phyloP scores from a whole-genome alignment of 345 rosid genomes.

The Populus ilicifolia region DNA sequence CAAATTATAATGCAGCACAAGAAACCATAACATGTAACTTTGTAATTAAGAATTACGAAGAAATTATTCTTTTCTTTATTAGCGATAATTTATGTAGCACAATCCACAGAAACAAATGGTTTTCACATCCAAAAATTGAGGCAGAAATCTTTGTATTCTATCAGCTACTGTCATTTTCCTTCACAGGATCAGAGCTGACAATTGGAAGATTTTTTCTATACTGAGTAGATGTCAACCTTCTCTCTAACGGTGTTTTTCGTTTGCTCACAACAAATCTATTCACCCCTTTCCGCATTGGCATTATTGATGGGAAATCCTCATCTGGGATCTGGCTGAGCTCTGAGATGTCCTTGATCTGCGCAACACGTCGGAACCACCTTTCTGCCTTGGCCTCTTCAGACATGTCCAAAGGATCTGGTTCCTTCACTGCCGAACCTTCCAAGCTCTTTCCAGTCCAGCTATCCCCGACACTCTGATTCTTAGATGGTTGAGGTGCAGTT shows the following conservation, averaged over 20 bases:
- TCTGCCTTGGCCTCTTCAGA: slow-evolving; percentile 98
- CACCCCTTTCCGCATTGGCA: slow-evolving; percentile 99
- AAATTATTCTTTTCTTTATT: too few relatives aligned
- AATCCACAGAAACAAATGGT: too few relatives aligned
- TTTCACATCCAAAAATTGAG: too few relatives aligned
- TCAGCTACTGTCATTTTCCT: slow-evolving; percentile 36
- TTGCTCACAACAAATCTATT: slow-evolving; percentile 96
- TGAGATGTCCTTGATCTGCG: slow-evolving; percentile 90
- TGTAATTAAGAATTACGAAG: too few relatives aligned
- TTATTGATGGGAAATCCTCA: slow-evolving; percentile 94
- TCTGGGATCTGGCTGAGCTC: slow-evolving; percentile 97
- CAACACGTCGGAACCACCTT: slow-evolving; percentile 89
- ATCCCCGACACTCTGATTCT: slow-evolving; percentile 24
- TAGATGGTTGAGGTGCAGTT: slow-evolving; percentile 24
- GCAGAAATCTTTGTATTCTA: neutral
- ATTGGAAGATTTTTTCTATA: slow-evolving; percentile 58
- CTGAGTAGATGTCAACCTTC: slow-evolving; percentile 82
- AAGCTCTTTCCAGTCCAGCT: slow-evolving; percentile 66
- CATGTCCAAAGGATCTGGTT: slow-evolving; percentile 87
- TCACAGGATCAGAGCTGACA: slow-evolving; percentile 45
- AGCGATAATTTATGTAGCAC: too few relatives aligned
- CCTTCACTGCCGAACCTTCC: slow-evolving; percentile 88
- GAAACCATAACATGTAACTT: too few relatives aligned
- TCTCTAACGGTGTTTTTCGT: slow-evolving; percentile 84
- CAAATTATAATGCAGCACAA: too few relatives aligned